Evolutionary conservation across 371 early-diverging fungal genomes (phyloP).

Genomic region (Chytridiales sp.): DNA sequence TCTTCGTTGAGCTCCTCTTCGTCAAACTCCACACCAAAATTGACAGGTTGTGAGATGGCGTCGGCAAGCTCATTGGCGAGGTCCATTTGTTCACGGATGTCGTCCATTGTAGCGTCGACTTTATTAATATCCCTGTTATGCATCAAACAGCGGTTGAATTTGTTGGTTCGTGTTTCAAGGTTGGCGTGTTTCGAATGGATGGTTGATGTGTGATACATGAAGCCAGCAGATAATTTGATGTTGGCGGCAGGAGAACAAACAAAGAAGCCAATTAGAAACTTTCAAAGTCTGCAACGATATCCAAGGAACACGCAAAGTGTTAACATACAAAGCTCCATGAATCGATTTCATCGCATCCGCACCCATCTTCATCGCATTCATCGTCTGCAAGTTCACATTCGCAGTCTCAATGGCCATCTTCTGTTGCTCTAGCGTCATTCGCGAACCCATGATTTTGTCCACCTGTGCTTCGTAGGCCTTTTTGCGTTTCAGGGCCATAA

Average conservation of each 20-base stretch:
- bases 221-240: background rate
- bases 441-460: conserved; percentile 83
- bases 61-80: conserved; percentile 92
- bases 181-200: background rate
- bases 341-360: conserved; percentile 93
- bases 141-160: conserved; percentile 1
- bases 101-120: conserved; percentile 96
- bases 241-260: conserved; percentile 8
- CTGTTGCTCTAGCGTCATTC: conserved; percentile 93
- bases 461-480: conserved; percentile 82
- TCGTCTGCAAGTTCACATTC: conserved; percentile 92
- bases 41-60: conserved; percentile 87
- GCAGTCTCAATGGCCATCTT: conserved; percentile 95
- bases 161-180: background rate
- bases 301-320: background rate
- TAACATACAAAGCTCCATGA: conserved; percentile 82
- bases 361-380: conserved; percentile 93
- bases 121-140: conserved; percentile 81
- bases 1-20: conserved; percentile 93
- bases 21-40: conserved; percentile 83
- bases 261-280: conserved; percentile 12
- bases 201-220: background rate
- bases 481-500: conserved; percentile 94
- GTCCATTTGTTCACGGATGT: conserved; percentile 96
- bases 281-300: too few relatives aligned